These are phyloP conservation scores for Barnettozyma pratensis DNA, from an alignment of 805 yeast species.

Conservation along the genomic window DNA sequence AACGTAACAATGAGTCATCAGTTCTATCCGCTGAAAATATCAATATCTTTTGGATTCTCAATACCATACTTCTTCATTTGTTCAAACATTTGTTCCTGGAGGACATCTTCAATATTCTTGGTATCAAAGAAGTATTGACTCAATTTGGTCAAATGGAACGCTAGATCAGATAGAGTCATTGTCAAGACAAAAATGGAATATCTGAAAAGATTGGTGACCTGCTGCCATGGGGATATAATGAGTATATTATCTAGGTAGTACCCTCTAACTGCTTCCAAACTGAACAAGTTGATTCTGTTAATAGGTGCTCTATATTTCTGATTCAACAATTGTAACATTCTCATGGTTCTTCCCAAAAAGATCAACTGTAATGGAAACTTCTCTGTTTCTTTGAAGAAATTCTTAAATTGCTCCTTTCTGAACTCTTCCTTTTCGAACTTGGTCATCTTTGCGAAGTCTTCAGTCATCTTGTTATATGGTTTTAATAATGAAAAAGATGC, in stretches of 20 bases:
- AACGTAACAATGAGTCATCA: not conserved
- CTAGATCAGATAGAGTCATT: constrained; percentile 19
- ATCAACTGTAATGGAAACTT: constrained; percentile 63
- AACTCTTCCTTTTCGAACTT: constrained; percentile 38
- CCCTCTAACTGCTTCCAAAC: constrained; percentile 44
- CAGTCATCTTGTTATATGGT: constrained; percentile 32
- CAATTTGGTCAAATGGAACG: constrained; percentile 16
- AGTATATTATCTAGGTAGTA: constrained; percentile 16
- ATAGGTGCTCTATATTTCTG: constrained; percentile 65
- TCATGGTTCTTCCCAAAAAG: constrained; percentile 64
- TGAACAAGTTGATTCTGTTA: constrained; percentile 62
- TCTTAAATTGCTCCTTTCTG: constrained; percentile 43
- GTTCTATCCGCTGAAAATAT: constrained; percentile 15
- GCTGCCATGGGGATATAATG: not conserved
- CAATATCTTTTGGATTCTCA: constrained; percentile 21
- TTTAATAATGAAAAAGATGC: constrained; percentile 50
- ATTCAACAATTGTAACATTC: constrained; percentile 69
- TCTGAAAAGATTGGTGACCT: constrained; percentile 12
- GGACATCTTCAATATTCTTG: constrained; percentile 21
- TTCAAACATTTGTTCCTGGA: constrained; percentile 17
- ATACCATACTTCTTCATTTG: constrained; percentile 24
- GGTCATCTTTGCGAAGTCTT: constrained; percentile 26
- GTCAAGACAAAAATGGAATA: constrained; percentile 17
- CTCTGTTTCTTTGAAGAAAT: constrained; percentile 55
- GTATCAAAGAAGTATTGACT: constrained; percentile 19